Evolutionary conservation across 208 protist species (phyloP), one percentile per base, ranked within the genome.

Genomic region (Phytomonas serpens): DNA sequence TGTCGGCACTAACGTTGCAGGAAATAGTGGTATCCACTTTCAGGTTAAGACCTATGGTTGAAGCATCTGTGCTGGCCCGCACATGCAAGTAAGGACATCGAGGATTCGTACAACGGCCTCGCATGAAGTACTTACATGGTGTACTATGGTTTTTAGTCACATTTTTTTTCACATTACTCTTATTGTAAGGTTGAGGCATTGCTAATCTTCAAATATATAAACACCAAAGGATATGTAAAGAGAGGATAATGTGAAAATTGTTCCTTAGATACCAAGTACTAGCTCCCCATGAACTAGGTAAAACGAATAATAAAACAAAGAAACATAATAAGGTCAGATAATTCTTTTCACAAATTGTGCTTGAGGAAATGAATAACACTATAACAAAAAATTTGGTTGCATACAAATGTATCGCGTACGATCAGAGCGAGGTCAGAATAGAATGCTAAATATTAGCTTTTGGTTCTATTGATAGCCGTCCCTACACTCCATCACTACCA

Each of bases 51-150:
- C 40, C 40, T 47, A 11, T 1, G 40, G 40, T 10, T 47, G 7
- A 1, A 47, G 40, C 40, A 47, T 23, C 13, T 47, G 40, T 23
- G 40, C 14, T 85, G 67, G 74, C 74, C 67, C 77, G 81, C 3
- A 86, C 77, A 66, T 94, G 91, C 30, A 94, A 76, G 52, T 91
- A 93, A 0, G 81, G 86, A 71, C 91, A 93, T 19, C 78, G 70
- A 65, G 75, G 69, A 67, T 96, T 96, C 30, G 73, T 80, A 79
- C 91, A 94, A 42, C 81, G 79, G 29, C 88, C 91, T 4, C 77
- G 76, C 29, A 85, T 78, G 68, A 84, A 94, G 65, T 85, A 93
- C 40, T 89, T 86, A 69, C 88, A 94, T 30, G 82, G 82, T 14
- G 73, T 61, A 61, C 61, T 82, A 61, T 76, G 52, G 66, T 82